Percentiles rank a stretch among this genome's conserved stretches.
Conservation (phyloP, 495 filamentous ascomycete genomes). For the Penicillium flavigenum region DNA sequence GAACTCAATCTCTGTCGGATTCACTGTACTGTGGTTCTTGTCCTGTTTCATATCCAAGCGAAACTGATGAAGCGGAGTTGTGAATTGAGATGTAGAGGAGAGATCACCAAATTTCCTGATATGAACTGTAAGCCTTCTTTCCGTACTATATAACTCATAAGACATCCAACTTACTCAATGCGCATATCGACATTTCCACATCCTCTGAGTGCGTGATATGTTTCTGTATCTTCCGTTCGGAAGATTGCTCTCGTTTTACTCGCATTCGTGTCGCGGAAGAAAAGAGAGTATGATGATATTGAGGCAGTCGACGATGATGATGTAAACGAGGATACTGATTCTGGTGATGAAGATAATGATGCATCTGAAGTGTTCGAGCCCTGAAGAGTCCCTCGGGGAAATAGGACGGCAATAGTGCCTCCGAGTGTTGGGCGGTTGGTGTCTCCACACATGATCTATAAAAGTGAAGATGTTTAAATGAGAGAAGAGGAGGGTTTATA, state of each 20-base stretch:
- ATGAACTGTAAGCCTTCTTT: slow-evolving; percentile 8
- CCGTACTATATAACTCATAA: neutral
- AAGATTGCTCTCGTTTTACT: slow-evolving; percentile 32
- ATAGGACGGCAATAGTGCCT: slow-evolving; percentile 32
- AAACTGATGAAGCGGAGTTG: slow-evolving; percentile 30
- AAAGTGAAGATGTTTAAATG: neutral
- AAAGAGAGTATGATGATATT: slow-evolving; percentile 37
- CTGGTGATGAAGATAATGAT: slow-evolving; percentile 34
- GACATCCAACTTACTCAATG: slow-evolving; percentile 35
- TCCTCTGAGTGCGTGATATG: slow-evolving; percentile 18
- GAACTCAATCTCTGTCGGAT: slow-evolving; percentile 41
- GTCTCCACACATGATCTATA: slow-evolving; percentile 28
- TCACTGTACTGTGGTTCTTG: neutral
- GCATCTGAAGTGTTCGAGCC: slow-evolving; percentile 19
- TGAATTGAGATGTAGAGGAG: slow-evolving; percentile 11
- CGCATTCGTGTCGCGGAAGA: slow-evolving; percentile 32
- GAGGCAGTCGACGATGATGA: slow-evolving; percentile 17
- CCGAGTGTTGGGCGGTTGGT: slow-evolving; percentile 24
- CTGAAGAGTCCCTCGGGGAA: slow-evolving; percentile 19
- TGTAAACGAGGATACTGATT: slow-evolving; percentile 22
- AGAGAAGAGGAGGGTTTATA: neutral
- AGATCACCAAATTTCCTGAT: slow-evolving; percentile 40
- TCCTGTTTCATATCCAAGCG: slow-evolving; percentile 18
- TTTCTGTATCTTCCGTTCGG: slow-evolving; percentile 27
- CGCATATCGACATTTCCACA: slow-evolving; percentile 30